Base-by-base conservation (phyloP, 1,139 yeast species). In the Dujonia santamariae region DNA sequence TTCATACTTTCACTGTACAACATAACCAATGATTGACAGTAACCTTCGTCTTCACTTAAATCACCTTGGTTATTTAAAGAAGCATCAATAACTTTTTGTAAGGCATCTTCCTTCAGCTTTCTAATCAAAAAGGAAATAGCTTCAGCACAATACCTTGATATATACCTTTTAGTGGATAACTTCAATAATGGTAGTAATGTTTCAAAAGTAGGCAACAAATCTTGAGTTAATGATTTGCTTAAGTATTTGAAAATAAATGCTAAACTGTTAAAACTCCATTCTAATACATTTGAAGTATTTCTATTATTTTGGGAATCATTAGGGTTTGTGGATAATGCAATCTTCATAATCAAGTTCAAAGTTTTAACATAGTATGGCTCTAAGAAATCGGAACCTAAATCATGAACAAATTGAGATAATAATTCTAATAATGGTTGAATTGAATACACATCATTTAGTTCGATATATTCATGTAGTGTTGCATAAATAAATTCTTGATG, bases 181-280 rank as follows among this genome's bases (percentile, higher is more conserved):
- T 52, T 69, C 55, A 88, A 65, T 19, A 90, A 56, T 1, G 95
- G 95, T 26, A 79, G 61, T 20, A 92, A 62, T 4, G 75, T 58
- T 25, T 71, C 63, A 53, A 83, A 83, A 0, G 96, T 86, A 4
- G 86, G 84, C 23, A 69, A 53, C 41, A 88, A 62, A 48, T 87
- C 84, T 16, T 72, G 61, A 0, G 79, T 69, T 35, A 92, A 56
- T 7, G 72, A 63, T 47, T 79, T 75, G 6, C 94, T 74, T 27
- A 92, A 65, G 53, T 90, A 90, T 58, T 92, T 92, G 76, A 92
- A 92, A 30, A 86, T 68, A 55, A 86, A 88, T 11, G 97, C 96
- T 41, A 92, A 59, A 43, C 90, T 71, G 54, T 85, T 87, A 63
- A 92, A 92, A 13, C 80, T 71, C 84, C 88, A 80, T 56, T 92